A percentile compares a stretch with the other conserved stretches of the same genome.
Conservation (phyloP, 2,329 filamentous ascomycete genomes). For the Cryphonectria radicalis region DNA sequence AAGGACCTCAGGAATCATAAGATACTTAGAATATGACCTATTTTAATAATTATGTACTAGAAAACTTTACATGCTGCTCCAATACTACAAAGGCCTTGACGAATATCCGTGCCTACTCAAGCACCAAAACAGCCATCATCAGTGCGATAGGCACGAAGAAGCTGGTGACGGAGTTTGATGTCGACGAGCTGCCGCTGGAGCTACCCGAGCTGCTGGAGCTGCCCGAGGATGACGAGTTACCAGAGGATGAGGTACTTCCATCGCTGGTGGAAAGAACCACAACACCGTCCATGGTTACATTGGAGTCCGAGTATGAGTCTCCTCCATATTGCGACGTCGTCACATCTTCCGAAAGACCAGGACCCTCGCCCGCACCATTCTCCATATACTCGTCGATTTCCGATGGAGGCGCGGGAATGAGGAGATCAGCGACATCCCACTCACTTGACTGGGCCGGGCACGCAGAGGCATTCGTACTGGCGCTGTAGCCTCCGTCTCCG, state of each 20-base stretch:
- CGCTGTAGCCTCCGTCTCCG: constrained; percentile 53
- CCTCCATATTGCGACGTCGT: constrained; percentile 22
- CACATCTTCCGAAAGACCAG: constrained; percentile 53
- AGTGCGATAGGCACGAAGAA: neutral
- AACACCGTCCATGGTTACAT: constrained; percentile 25
- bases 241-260: constrained; percentile 9
- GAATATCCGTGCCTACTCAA: neutral
- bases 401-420: constrained; percentile 57
- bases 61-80: neutral
- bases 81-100: neutral
- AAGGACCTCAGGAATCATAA: neutral
- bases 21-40: neutral
- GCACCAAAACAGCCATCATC: neutral
- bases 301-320: constrained; percentile 27
- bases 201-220: constrained; percentile 13
- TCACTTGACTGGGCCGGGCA: constrained; percentile 54
- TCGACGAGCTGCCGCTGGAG: constrained; percentile 6
- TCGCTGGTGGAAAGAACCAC: constrained; percentile 17
- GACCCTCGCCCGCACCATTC: constrained; percentile 56
- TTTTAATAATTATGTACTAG: neutral
- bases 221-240: constrained; percentile 10
- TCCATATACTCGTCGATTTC: constrained; percentile 57
- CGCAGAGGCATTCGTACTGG: constrained; percentile 48
- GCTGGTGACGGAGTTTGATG: neutral
- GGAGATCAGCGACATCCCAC: constrained; percentile 57